Percentiles rank a stretch among this genome's conserved stretches.
These are phyloP conservation scores for Phytopythium kandeliae DNA, from an alignment of 352 stramenopile genomes.

Conservation along the genomic window DNA sequence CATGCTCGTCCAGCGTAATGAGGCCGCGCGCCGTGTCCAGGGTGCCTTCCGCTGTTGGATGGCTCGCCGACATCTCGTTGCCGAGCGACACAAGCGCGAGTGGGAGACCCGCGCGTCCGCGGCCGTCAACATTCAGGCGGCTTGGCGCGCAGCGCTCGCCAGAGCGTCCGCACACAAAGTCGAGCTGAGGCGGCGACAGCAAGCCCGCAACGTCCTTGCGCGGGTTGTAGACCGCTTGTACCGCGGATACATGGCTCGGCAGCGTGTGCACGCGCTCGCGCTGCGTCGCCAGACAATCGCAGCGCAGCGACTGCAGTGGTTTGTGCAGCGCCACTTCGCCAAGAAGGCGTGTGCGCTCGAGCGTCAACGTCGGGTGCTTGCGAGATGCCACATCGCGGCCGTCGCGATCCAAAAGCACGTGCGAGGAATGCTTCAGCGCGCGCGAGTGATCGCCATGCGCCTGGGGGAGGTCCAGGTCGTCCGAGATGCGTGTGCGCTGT, in stretches of 20 bases:
- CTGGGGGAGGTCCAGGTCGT: constrained; percentile 29
- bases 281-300: constrained; percentile 21
- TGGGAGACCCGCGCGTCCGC: constrained; percentile 15
- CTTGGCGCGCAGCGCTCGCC: constrained; percentile 28
- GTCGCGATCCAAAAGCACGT: constrained; percentile 31
- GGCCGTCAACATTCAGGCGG: constrained; percentile 25
- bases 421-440: constrained; percentile 27
- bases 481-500: constrained; percentile 35
- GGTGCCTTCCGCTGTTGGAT: constrained; percentile 22
- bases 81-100: constrained; percentile 18
- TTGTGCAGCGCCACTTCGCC: constrained; percentile 22
- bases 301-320: constrained; percentile 35
- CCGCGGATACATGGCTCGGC: constrained; percentile 37
- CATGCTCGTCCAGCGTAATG: constrained; percentile 13
- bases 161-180: constrained; percentile 20
- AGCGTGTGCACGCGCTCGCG: constrained; percentile 30
- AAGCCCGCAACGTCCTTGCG: constrained; percentile 22
- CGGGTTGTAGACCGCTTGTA: constrained; percentile 25
- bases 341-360: constrained; percentile 24
- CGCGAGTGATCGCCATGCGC: constrained; percentile 23
- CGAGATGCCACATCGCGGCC: constrained; percentile 27
- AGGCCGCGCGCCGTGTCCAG: constrained; percentile 31
- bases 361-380: constrained; percentile 5
- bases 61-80: constrained; percentile 19
- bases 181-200: constrained; percentile 11